Conservation (phyloP, 1,284 basidiomycete species). For the Cutaneotrichosporon dermatis region DNA sequence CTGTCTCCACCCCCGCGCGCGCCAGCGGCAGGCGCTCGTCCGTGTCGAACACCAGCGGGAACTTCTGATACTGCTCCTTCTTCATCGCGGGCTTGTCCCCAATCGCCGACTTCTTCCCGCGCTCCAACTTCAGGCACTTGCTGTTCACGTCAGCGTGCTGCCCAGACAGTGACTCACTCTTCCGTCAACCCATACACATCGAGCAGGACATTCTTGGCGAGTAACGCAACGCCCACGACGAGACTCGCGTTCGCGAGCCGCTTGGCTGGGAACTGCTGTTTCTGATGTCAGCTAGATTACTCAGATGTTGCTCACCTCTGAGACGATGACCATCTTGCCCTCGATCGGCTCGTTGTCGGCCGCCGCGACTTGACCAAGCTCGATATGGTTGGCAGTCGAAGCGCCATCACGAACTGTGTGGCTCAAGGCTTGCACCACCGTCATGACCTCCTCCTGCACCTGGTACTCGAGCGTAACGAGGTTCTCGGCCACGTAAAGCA, state of each 20-base stretch:
- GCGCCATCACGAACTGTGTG: conserved; percentile 75
- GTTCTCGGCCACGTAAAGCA: conserved; percentile 90
- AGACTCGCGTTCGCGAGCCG: conserved; percentile 56
- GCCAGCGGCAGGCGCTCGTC: conserved; percentile 25
- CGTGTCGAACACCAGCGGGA: conserved; percentile 21
- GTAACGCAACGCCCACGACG: conserved; percentile 71
- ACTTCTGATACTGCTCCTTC: conserved; percentile 18
- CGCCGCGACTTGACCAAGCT: conserved; percentile 32
- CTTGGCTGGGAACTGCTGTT: conserved; percentile 26
- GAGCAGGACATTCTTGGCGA: conserved; percentile 79
- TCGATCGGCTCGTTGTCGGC: conserved; percentile 31
- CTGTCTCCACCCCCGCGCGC: conserved; percentile 31
- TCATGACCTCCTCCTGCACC: conserved; percentile 84
- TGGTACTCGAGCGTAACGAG: conserved; percentile 89
- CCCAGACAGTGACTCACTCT: conserved; percentile 56
- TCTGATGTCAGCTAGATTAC: not conserved
- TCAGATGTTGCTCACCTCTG: conserved; percentile 10
- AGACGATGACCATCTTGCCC: conserved; percentile 24
- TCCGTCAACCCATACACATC: conserved; percentile 73
- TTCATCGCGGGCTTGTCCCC: conserved; percentile 74
- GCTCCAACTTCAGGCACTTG: conserved; percentile 62
- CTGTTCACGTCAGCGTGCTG: conserved; percentile 48
- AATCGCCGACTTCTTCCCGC: conserved; percentile 77
- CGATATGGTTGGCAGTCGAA: conserved; percentile 59
- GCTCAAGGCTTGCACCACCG: conserved; percentile 76